Evolutionary conservation across 2,329 filamentous ascomycete genomes (phyloP).

Genomic region (Fusarium sublunatum): DNA sequence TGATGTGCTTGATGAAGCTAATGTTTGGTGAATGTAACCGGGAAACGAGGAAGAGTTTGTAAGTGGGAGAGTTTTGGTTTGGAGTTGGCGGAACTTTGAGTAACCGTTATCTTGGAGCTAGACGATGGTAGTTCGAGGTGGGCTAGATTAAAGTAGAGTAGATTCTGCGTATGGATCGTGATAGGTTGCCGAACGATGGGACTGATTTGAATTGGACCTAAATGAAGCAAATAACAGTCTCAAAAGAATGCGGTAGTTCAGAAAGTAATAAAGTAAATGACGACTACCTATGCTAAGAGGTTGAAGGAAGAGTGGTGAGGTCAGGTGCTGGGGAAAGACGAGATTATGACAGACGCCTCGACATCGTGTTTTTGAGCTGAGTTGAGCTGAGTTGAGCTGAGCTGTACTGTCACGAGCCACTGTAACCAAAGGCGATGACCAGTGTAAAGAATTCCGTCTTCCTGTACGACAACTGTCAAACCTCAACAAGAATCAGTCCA

Average conservation of each 20-base stretch:
- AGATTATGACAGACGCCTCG: slow-evolving; percentile 8
- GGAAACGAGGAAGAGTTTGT: slow-evolving; percentile 11
- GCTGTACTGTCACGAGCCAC: slow-evolving; percentile 37
- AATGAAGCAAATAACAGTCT: not conserved
- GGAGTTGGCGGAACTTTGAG: slow-evolving; percentile 7
- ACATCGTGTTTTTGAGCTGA: slow-evolving; percentile 17
- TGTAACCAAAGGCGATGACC: slow-evolving; percentile 10
- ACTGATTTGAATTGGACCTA: slow-evolving; percentile 4
- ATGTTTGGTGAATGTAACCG: slow-evolving; percentile 12
- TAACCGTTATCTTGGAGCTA: slow-evolving; percentile 13
- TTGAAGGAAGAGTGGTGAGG: slow-evolving; percentile 1
- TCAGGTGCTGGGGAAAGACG: slow-evolving; percentile 23
- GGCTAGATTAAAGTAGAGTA: slow-evolving; percentile 1
- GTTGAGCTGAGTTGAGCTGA: slow-evolving; percentile 10
- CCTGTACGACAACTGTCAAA: slow-evolving; percentile 19
- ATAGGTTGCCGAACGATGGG: slow-evolving; percentile 9
- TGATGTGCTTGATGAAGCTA: slow-evolving; percentile 2
- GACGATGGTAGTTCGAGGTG: slow-evolving; percentile 12
- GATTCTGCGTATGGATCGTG: slow-evolving; percentile 6
- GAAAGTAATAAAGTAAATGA: not conserved
- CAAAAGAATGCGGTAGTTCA: not conserved
- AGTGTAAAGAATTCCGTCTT: slow-evolving; percentile 5
- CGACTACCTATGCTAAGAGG: not conserved
- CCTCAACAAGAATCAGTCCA: slow-evolving; percentile 23
- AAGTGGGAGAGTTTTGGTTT: slow-evolving; percentile 24